Evolutionary conservation across 495 filamentous ascomycete genomes (phyloP).

Genomic region (Articulospora tetracladia): DNA sequence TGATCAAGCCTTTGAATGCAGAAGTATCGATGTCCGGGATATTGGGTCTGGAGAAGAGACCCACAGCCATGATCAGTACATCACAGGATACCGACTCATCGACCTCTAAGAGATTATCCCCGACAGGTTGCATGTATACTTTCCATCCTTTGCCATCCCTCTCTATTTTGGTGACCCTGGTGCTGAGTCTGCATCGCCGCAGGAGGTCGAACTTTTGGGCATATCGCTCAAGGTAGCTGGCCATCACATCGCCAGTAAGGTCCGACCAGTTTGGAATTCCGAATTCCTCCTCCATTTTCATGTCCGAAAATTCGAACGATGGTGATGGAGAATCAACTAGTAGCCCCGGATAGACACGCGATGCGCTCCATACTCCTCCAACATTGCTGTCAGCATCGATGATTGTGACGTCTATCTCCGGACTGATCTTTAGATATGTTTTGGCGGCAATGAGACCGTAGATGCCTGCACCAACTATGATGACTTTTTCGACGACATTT

Average conservation of each 20-base stretch:
- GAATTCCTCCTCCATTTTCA: constrained; percentile 28
- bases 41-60: constrained; percentile 29
- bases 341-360: constrained; percentile 45
- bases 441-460: constrained; percentile 40
- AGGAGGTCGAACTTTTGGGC: constrained; percentile 33
- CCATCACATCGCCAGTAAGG: constrained; percentile 33
- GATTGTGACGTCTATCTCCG: constrained; percentile 35
- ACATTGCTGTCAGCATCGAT: constrained; percentile 41
- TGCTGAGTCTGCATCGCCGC: constrained; percentile 29
- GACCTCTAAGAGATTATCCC: constrained; percentile 12
- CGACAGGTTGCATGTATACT: constrained; percentile 21
- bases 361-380: constrained; percentile 48
- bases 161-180: constrained; percentile 25
- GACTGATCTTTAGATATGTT: constrained; percentile 37
- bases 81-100: constrained; percentile 18
- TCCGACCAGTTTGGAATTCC: constrained; percentile 25
- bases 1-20: constrained; percentile 19
- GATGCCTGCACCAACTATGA: constrained; percentile 33
- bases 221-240: constrained; percentile 28
- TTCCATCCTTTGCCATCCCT: constrained; percentile 28
- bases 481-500: constrained; percentile 8
- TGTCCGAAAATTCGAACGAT: constrained; percentile 36
- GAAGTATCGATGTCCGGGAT: constrained; percentile 28
- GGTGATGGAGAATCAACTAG: constrained; percentile 36
- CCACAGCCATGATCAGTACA: constrained; percentile 37